phyloP scores from a whole-genome alignment of 2,329 filamentous ascomycete species.

The Plenodomus biglobosus region DNA sequence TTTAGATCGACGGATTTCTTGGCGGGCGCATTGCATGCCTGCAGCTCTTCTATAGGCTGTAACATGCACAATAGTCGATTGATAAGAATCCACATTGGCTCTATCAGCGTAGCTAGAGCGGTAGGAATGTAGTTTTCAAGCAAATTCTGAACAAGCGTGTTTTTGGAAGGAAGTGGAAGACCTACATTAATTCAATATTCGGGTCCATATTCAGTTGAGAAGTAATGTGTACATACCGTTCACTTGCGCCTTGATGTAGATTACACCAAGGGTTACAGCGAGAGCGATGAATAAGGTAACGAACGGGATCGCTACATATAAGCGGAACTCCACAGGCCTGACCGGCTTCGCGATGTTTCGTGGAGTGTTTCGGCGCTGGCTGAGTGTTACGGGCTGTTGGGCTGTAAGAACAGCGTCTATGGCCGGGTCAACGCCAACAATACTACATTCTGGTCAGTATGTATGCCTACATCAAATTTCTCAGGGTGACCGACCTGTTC shows the following conservation, averaged over 20 bases:
- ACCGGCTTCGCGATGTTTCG: slow-evolving; percentile 22
- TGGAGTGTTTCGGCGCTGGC: too few relatives aligned
- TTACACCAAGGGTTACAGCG: slow-evolving; percentile 11
- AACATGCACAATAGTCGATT: slow-evolving; percentile 58
- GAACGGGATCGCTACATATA: slow-evolving; percentile 16
- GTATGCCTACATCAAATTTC: too few relatives aligned
- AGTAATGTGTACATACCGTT: too few relatives aligned
- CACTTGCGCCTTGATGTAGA: slow-evolving; percentile 16
- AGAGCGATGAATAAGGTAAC: slow-evolving; percentile 18
- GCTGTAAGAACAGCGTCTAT: too few relatives aligned
- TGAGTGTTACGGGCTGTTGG: too few relatives aligned
- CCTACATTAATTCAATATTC: not conserved
- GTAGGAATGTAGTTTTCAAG: slow-evolving; percentile 58
- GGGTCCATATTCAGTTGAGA: too few relatives aligned
- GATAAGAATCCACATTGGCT: slow-evolving; percentile 59
- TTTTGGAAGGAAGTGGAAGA: slow-evolving; percentile 19
- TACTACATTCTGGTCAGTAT: too few relatives aligned
- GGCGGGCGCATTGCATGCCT: slow-evolving; percentile 42
- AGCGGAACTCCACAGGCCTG: slow-evolving; percentile 24
- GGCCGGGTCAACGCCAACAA: too few relatives aligned
- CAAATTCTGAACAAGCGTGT: slow-evolving; percentile 44
- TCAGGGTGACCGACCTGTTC: too few relatives aligned
- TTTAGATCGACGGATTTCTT: slow-evolving; percentile 45
- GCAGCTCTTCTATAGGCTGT: slow-evolving; percentile 57
- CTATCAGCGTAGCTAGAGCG: slow-evolving; percentile 56